These are phyloP conservation scores for Casaregolazyma suthepensis DNA, from an alignment of 1,139 yeast species.

Conservation along the genomic window DNA sequence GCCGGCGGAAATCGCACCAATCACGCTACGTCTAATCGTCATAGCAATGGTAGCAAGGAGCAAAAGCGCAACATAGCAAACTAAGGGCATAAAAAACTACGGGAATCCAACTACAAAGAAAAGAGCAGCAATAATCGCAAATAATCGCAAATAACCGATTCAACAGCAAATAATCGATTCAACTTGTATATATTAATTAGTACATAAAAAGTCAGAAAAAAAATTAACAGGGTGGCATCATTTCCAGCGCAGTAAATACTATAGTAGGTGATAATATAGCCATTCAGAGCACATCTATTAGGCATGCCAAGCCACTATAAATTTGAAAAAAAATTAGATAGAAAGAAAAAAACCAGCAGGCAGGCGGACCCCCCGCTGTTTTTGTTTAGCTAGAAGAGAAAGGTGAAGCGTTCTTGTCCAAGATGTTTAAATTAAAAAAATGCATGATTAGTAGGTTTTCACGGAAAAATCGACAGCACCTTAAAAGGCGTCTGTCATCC, in stretches of 20 bases:
- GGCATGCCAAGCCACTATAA: neutral
- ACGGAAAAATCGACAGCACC: neutral
- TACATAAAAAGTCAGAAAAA: neutral
- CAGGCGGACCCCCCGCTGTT: neutral
- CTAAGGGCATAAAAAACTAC: neutral
- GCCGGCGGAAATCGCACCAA: neutral
- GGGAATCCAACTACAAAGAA: too few species aligned
- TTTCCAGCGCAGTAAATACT: neutral
- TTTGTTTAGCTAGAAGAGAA: neutral
- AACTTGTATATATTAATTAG: neutral
- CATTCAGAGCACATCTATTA: neutral
- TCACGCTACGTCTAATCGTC: neutral
- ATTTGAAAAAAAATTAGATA: neutral
- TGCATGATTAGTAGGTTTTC: constrained; percentile 4
- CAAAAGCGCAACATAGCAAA: constrained; percentile 1
- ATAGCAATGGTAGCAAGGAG: neutral
- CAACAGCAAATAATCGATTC: neutral
- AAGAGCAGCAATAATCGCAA: neutral
- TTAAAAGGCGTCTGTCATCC: neutral
- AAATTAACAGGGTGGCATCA: neutral
- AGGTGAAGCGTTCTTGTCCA: neutral
- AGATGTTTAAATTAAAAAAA: constrained; percentile 2
- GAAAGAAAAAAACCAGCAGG: neutral
- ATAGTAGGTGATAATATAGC: neutral
- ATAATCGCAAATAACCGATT: neutral